Evolutionary conservation across 306 rosid species (phyloP).

Genomic region (Prinsepia uniflora): DNA sequence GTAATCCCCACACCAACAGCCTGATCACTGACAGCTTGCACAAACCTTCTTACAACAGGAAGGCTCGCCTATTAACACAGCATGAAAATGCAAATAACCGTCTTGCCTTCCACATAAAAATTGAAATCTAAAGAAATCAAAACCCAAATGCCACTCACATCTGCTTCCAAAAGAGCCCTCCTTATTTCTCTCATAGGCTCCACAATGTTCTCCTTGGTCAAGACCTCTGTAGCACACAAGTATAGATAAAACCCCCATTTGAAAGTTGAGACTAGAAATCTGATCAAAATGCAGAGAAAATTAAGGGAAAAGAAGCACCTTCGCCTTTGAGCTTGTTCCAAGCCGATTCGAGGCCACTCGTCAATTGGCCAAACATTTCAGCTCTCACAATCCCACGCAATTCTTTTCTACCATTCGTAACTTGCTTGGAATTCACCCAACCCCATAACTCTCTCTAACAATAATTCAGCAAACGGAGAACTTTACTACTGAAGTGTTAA

Average conservation of each 20-base stretch:
- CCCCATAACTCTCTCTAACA: conserved; percentile 83
- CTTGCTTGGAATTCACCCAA: conserved; percentile 63
- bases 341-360: conserved; percentile 87
- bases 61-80: conserved; percentile 79
- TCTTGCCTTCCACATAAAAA: background rate
- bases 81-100: conserved; percentile 9
- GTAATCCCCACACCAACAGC: conserved; percentile 89
- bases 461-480: conserved; percentile 10
- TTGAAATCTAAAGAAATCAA: background rate
- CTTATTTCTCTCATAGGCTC: conserved; percentile 97
- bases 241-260: background rate
- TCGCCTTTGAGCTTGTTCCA: conserved; percentile 98
- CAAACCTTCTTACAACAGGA: conserved; percentile 97
- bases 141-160: conserved; percentile 48
- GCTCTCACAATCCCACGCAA: conserved; percentile 67
- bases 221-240: conserved; percentile 62
- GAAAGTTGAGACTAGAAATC: background rate
- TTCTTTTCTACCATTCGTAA: conserved; percentile 30
- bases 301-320: conserved; percentile 39
- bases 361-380: conserved; percentile 93
- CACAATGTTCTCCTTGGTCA: conserved; percentile 85
- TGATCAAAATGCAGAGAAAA: background rate
- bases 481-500: background rate
- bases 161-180: conserved; percentile 98
- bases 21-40: conserved; percentile 82